Percentiles rank a stretch among this genome's conserved stretches.
phyloP scores from a whole-genome alignment of 2,329 filamentous ascomycete genomes.

The Apiospora phragmitis region DNA sequence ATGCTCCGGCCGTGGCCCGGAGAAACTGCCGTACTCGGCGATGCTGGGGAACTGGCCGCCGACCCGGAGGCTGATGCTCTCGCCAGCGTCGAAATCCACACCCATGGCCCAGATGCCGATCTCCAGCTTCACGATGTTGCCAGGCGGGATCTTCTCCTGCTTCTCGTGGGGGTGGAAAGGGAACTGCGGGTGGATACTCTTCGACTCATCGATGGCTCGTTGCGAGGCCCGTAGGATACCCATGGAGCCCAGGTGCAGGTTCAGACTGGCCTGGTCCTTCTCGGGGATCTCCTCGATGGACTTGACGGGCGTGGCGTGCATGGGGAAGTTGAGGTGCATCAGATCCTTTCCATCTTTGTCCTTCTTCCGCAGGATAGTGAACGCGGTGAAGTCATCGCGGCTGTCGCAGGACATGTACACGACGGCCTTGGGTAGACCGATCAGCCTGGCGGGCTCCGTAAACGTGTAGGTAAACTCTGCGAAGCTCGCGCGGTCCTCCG shows the following conservation, averaged over 20 bases:
- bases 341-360: constrained; percentile 42
- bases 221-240: constrained; percentile 47
- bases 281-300: constrained; percentile 29
- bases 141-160: constrained; percentile 24
- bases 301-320: constrained; percentile 26
- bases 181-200: constrained; percentile 31
- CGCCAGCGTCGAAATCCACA: constrained; percentile 30
- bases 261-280: constrained; percentile 39
- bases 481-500: constrained; percentile 27
- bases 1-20: constrained; percentile 37
- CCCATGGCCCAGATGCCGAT: constrained; percentile 32
- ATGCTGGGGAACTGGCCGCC: constrained; percentile 37
- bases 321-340: constrained; percentile 44
- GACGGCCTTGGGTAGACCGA: constrained; percentile 47
- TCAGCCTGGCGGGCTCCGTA: constrained; percentile 36
- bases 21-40: constrained; percentile 40
- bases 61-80: constrained; percentile 18
- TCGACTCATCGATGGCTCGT: constrained; percentile 35
- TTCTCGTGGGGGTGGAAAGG: constrained; percentile 28
- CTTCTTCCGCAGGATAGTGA: constrained; percentile 44
- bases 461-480: constrained; percentile 42
- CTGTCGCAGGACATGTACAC: constrained; percentile 45
- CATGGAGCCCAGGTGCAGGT: constrained; percentile 41
- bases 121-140: constrained; percentile 25
- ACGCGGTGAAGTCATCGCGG: constrained; percentile 45